These are phyloP conservation scores for Mycena haematopus DNA, from an alignment of 768 basidiomycete species.

Conservation along the genomic window DNA sequence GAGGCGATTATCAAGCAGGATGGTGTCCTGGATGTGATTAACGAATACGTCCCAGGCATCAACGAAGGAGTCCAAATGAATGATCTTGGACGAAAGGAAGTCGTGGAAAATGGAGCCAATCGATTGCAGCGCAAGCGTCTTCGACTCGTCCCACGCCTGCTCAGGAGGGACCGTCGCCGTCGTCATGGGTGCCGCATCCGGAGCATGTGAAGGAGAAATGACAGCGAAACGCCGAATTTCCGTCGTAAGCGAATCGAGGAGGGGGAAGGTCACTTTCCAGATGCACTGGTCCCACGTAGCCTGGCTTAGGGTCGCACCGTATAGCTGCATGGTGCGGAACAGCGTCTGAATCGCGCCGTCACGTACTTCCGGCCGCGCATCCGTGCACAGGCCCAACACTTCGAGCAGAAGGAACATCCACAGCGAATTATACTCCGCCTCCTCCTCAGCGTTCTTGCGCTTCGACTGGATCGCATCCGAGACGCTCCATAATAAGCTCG, in stretches of 20 bases:
- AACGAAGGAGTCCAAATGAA: constrained; percentile 71
- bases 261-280: constrained; percentile 90
- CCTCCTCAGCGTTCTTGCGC: constrained; percentile 64
- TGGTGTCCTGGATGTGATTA: constrained; percentile 69
- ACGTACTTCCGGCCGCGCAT: constrained; percentile 85
- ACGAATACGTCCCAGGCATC: constrained; percentile 81
- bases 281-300: constrained; percentile 91
- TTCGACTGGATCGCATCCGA: constrained; percentile 94
- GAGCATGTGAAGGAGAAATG: constrained; percentile 15
- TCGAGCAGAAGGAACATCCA: constrained; percentile 94
- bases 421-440: constrained; percentile 80
- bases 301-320: constrained; percentile 82
- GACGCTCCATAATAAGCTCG: constrained; percentile 93
- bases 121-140: constrained; percentile 83
- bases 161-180: constrained; percentile 31
- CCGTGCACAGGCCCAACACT: constrained; percentile 82
- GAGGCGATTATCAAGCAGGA: constrained; percentile 68
- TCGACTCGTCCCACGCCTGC: constrained; percentile 86
- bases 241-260: constrained; percentile 72
- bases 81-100: constrained; percentile 77
- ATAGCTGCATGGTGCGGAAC: constrained; percentile 92
- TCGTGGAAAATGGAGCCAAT: constrained; percentile 84
- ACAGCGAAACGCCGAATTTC: constrained; percentile 55
- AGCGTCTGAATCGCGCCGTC: constrained; percentile 95
- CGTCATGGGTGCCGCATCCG: constrained; percentile 24